Evolutionary conservation across 345 rosid genomes (phyloP).

Genomic region (Gynandropsis gynandra): DNA sequence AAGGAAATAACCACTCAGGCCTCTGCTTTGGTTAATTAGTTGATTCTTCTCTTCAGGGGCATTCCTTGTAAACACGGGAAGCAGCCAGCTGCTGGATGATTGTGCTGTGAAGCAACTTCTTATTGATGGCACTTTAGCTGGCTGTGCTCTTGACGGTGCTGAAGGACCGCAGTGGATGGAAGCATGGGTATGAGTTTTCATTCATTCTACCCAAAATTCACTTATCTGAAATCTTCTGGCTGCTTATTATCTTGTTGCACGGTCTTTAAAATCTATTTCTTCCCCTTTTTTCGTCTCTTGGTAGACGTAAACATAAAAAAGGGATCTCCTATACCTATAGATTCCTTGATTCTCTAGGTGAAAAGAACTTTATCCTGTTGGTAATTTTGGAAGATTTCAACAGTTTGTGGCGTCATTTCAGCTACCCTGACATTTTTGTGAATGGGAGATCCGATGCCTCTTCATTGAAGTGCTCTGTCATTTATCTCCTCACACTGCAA

Average conservation of each 20-base stretch:
- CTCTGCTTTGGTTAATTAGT: too few relatives aligned
- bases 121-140: slow-evolving; percentile 92
- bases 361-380: too few relatives aligned
- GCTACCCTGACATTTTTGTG: too few relatives aligned
- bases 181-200: slow-evolving; percentile 77
- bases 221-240: background rate
- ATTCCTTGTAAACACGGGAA: slow-evolving; percentile 92
- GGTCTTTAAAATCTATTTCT: too few relatives aligned
- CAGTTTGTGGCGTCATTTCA: too few relatives aligned
- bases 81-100: slow-evolving; percentile 92
- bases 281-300: background rate
- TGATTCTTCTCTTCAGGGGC: slow-evolving; percentile 75
- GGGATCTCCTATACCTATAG: too few relatives aligned
- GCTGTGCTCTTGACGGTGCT: slow-evolving; percentile 96
- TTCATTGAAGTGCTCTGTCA: too few relatives aligned
- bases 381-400: too few relatives aligned
- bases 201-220: background rate
- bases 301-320: too few relatives aligned
- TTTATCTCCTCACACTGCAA: too few relatives aligned
- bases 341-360: too few relatives aligned
- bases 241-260: background rate
- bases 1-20: background rate
- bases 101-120: slow-evolving; percentile 88
- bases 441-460: too few relatives aligned
- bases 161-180: slow-evolving; percentile 99